These are phyloP conservation scores for Colletotrichum lindemuthianum DNA, from an alignment of 2,329 filamentous ascomycete genomes.

Conservation along the genomic window DNA sequence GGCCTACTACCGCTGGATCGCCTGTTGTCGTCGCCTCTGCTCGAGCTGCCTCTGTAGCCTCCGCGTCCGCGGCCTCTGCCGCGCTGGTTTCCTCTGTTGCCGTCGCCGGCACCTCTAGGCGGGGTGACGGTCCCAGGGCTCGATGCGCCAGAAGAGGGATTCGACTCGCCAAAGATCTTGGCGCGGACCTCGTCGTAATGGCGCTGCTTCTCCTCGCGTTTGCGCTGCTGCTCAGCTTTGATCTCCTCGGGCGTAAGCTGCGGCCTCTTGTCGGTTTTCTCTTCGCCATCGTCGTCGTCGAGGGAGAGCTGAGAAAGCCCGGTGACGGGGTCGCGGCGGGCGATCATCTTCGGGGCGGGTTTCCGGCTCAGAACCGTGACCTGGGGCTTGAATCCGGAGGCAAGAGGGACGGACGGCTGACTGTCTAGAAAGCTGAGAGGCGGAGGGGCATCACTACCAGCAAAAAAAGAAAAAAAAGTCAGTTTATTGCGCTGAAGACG, in stretches of 20 bases:
- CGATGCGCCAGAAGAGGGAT: slow-evolving; percentile 65
- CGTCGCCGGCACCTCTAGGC: slow-evolving; percentile 52
- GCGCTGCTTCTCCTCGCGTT: slow-evolving; percentile 88
- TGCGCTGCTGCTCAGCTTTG: slow-evolving; percentile 78
- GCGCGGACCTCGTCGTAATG: slow-evolving; percentile 90
- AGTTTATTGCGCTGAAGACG: slow-evolving; percentile 10
- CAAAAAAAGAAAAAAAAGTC: not conserved
- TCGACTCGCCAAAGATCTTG: slow-evolving; percentile 80
- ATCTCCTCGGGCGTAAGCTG: slow-evolving; percentile 80
- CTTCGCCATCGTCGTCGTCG: slow-evolving; percentile 73
- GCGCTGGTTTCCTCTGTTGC: slow-evolving; percentile 51
- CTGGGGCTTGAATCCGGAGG: slow-evolving; percentile 80
- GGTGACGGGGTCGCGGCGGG: slow-evolving; percentile 65
- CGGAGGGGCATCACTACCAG: slow-evolving; percentile 77
- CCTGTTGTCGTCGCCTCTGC: slow-evolving; percentile 44
- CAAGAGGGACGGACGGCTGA: slow-evolving; percentile 68
- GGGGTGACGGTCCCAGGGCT: slow-evolving; percentile 72
- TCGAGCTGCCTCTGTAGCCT: slow-evolving; percentile 48
- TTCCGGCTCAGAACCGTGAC: slow-evolving; percentile 89
- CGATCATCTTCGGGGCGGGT: slow-evolving; percentile 69
- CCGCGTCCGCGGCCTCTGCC: slow-evolving; percentile 60
- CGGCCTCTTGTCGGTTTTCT: slow-evolving; percentile 66
- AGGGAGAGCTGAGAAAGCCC: slow-evolving; percentile 57
- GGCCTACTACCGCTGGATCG: slow-evolving; percentile 37
- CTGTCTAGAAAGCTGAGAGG: slow-evolving; percentile 80